Base-by-base conservation (phyloP, 768 basidiomycete species). In the Pisolithus tinctorius region DNA sequence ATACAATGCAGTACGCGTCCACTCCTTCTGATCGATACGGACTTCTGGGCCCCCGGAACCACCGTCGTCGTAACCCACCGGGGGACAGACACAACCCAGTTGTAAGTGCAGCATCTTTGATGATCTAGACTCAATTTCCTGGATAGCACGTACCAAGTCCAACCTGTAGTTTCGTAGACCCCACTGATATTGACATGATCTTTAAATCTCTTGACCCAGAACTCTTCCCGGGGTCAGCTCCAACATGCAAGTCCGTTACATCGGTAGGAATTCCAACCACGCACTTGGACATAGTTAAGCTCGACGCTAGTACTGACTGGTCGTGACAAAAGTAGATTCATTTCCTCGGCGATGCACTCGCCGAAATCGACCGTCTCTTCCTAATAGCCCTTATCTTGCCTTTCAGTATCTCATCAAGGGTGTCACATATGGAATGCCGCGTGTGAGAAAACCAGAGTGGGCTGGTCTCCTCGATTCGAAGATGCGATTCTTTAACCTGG, bases 31-130 rank as follows among this genome's bases (percentile, higher is more conserved):
- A 13, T 13, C 13, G 34, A 34, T 34, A 13, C 34, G 13, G 34
- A 14, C 34, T 34, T 5, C 56, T 81, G 78, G 71, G 74, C 76
- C 1, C 54, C 66, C 6, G 64, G 75, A 52, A 69, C 74, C 50
- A 69, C 79, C 3, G 71, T 83, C 34, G 73, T 84, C n/a, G 79
- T 83, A 7, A 76, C 76, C 1, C 82, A 83, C 55, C 71, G 83
- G 59, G 82, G 82, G 14, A 83, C 82, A 6, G 78, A 84, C 53
- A 78, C 81, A 6, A 73, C 67, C 0, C 61, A 77, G 51, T 57
- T 84, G 81, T 82, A 55, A 62, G 73, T 51, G 7, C 30, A 17
- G 25, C n/a, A 1, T 13, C 17, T 6, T 31, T 11, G 11, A 34
- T 4, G 11, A 13, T 34, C 4, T 13, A 14, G 13, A 13, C 11